phyloP scores from a whole-genome alignment of 345 rosid species.

The Pistacia vera region DNA sequence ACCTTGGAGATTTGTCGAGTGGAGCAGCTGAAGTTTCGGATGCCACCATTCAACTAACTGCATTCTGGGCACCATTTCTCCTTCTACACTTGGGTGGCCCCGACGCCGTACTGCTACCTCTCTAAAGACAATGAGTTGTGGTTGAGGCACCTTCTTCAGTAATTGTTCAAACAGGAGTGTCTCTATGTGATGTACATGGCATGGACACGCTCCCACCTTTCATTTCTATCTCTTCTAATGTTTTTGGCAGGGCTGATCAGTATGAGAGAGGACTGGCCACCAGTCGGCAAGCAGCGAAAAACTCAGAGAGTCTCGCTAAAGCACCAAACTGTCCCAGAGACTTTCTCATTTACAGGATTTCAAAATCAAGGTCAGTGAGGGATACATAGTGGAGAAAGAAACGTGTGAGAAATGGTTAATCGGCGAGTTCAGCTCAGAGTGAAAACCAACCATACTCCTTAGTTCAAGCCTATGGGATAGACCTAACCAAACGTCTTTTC shows the following conservation, averaged over 20 bases:
- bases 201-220: neutral
- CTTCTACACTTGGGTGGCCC: too few relatives aligned
- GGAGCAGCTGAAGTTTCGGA: too few relatives aligned
- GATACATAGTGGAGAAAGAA: too few relatives aligned
- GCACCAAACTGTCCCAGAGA: too few relatives aligned
- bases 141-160: neutral
- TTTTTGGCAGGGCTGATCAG: neutral
- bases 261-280: neutral
- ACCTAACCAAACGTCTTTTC: conserved; percentile 19
- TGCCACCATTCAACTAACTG: neutral
- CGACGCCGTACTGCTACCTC: too few relatives aligned
- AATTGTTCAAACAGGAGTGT: neutral
- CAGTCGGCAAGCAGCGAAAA: neutral
- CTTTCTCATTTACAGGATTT: too few relatives aligned
- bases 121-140: too few relatives aligned
- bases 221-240: neutral
- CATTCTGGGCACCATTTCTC: too few relatives aligned
- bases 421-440: too few relatives aligned
- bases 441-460: too few relatives aligned
- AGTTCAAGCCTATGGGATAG: conserved; percentile 19
- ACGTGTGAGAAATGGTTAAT: too few relatives aligned
- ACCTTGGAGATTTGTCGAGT: neutral
- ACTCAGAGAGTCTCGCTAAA: neutral
- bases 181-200: neutral
- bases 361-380: too few relatives aligned